Evolutionary conservation across 164 flowering plant genomes (phyloP).

Genomic region (Sextonia rubra): DNA sequence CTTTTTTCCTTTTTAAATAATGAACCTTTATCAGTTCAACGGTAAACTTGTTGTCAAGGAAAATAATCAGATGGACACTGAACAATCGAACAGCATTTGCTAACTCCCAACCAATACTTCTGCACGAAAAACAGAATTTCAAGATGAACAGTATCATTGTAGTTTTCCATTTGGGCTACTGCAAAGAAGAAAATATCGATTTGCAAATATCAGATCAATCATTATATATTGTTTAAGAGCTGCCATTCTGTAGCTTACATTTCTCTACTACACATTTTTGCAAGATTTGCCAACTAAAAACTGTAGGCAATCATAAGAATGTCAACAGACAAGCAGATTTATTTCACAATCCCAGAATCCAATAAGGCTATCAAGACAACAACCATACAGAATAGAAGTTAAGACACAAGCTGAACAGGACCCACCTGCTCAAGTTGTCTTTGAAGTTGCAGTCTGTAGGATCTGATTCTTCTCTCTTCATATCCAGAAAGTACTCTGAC

Average conservation of each 20-base stretch:
- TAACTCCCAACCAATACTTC: no score
- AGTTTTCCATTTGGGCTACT: not conserved
- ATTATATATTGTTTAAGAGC: not conserved
- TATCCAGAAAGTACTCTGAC: slow-evolving; percentile 86
- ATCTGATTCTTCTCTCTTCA: slow-evolving; percentile 74
- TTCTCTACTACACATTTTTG: not conserved
- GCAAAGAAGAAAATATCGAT: not conserved
- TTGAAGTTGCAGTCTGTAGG: slow-evolving; percentile 60
- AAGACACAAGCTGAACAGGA: not conserved
- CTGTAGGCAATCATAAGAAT: not conserved
- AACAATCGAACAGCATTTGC: no score
- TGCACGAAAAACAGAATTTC: no score
- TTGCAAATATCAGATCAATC: not conserved
- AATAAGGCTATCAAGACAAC: not conserved
- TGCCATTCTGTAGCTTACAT: not conserved
- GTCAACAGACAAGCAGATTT: not conserved
- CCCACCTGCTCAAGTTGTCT: slow-evolving; percentile 41
- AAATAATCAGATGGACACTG: no score
- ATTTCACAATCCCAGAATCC: not conserved
- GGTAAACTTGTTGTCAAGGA: no score
- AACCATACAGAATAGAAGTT: not conserved
- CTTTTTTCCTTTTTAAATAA: no score
- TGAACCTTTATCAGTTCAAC: no score
- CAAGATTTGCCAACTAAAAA: not conserved
- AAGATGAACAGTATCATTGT: not conserved